Evolutionary conservation across 345 rosid genomes (phyloP), one percentile per base, ranked within the genome.

Genomic region (Corchorus capsularis): DNA sequence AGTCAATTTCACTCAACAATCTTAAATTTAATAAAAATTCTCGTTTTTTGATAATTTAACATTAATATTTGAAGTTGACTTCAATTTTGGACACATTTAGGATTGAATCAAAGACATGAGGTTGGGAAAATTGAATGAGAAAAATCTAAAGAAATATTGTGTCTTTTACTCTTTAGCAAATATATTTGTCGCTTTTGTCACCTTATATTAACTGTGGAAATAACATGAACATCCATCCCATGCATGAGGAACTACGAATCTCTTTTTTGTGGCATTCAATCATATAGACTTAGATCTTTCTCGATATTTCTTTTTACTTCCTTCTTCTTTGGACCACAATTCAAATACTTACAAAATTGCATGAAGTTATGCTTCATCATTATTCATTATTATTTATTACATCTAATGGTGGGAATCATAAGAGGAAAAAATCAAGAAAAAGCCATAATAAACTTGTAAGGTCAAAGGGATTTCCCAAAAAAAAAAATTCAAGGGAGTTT

Each of bases 281-380:
- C 22, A 15, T 8, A 4, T 41, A n/a, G 20, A 2, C 39, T n/a
- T 11, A n/a, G 52, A 59, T 72, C 55, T 72, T 27, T 45, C 75
- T 59, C 22, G 14, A 39, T 22, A 14, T 72, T 19, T 65, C 34
- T 27, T 27, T 39, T 57, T 16, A 16, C 13, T 41, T 43, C 12
- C 8, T 17, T 65, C 13, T n/a, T 19, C 5, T 57, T 56, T 54
- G 64, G 63, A 41, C 64, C 75, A 55, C 75, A 56, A 41, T 41
- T 22, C 34, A 19, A 66, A 5, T 59, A n/a, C 4, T 59, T 22
- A 22, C 32, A 45, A 19, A 16, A 66, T n/a, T n/a, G 17, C 17
- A 17, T 19, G 27, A 39, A 39, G 43, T 39, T 6, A 39, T 39
- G 5, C 2, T 39, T 39, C 6, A 27, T 27, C 27, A 27, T 27